These are phyloP conservation scores for Fusarium ambrosium DNA, from an alignment of 2,329 filamentous ascomycete genomes.

Conservation along the genomic window DNA sequence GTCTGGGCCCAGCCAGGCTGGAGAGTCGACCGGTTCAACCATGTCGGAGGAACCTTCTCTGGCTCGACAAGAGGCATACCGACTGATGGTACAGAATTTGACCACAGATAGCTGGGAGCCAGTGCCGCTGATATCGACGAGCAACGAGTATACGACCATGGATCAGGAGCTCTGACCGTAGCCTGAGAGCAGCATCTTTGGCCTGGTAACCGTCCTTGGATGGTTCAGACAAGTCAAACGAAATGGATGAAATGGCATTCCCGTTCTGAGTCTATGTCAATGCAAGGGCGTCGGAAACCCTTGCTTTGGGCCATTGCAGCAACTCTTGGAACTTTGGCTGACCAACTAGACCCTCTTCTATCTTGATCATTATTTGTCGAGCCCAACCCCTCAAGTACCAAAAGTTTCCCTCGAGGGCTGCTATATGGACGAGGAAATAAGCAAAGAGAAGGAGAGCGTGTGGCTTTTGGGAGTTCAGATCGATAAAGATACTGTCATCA, in stretches of 20 bases:
- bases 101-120: slow-evolving; percentile 48
- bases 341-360: slow-evolving; percentile 35
- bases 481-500: slow-evolving; percentile 44
- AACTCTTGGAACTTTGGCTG: slow-evolving; percentile 37
- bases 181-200: not conserved
- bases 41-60: slow-evolving; percentile 40
- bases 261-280: not conserved
- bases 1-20: slow-evolving; percentile 10
- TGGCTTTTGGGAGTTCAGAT: slow-evolving; percentile 41
- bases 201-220: not conserved
- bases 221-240: not conserved
- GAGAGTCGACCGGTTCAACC: slow-evolving; percentile 27
- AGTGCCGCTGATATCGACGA: slow-evolving; percentile 53
- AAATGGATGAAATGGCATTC: not conserved
- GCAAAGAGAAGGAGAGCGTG: slow-evolving; percentile 47
- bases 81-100: slow-evolving; percentile 49
- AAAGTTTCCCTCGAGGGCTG: slow-evolving; percentile 43
- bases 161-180: slow-evolving; percentile 52
- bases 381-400: slow-evolving; percentile 49
- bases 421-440: slow-evolving; percentile 44
- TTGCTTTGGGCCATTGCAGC: slow-evolving; percentile 44
- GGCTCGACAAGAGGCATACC: slow-evolving; percentile 51
- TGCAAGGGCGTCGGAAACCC: slow-evolving; percentile 24
- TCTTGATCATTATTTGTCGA: slow-evolving; percentile 32
- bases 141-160: slow-evolving; percentile 47